phyloP scores from a whole-genome alignment of 1,139 yeast species.

The Taiozyma sp. region DNA sequence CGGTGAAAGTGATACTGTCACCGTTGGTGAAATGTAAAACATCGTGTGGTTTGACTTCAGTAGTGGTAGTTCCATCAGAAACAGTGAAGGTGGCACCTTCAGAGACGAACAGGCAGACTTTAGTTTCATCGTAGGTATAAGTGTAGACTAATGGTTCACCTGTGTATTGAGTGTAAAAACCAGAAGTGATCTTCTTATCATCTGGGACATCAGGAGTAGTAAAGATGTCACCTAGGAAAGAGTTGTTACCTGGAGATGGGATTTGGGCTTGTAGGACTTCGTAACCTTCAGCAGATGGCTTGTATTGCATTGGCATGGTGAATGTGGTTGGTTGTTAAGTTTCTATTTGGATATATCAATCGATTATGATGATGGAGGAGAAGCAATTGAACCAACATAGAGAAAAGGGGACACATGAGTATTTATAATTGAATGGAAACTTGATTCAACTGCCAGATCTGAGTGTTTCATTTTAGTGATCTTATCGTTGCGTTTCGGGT shows the following conservation, averaged over 20 bases:
- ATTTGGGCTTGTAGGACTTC: constrained; percentile 53
- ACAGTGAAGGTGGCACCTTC: constrained; percentile 55
- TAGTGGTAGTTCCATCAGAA: constrained; percentile 58
- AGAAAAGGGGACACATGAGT: not conserved
- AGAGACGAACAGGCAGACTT: constrained; percentile 53
- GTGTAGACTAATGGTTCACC: constrained; percentile 64
- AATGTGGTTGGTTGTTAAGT: not conserved
- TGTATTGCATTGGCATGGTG: constrained; percentile 57
- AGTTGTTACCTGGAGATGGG: constrained; percentile 56
- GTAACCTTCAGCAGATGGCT: constrained; percentile 49
- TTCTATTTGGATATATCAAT: not conserved
- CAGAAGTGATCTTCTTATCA: constrained; percentile 56
- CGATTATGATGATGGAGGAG: not conserved
- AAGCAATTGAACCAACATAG: too few species aligned
- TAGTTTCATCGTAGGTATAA: constrained; percentile 68
- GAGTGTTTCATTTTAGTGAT: not conserved
- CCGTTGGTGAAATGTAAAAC: constrained; percentile 67
- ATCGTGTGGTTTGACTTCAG: constrained; percentile 57
- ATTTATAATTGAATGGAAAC: not conserved
- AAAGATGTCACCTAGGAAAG: constrained; percentile 62
- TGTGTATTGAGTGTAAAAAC: constrained; percentile 62
- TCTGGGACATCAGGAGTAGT: constrained; percentile 50
- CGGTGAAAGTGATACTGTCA: constrained; percentile 59
- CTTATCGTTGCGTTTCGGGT: not conserved
- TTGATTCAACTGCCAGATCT: not conserved